Evolutionary conservation across 805 yeast genomes (phyloP).

Genomic region (Zygosaccharomyces siamensis): DNA sequence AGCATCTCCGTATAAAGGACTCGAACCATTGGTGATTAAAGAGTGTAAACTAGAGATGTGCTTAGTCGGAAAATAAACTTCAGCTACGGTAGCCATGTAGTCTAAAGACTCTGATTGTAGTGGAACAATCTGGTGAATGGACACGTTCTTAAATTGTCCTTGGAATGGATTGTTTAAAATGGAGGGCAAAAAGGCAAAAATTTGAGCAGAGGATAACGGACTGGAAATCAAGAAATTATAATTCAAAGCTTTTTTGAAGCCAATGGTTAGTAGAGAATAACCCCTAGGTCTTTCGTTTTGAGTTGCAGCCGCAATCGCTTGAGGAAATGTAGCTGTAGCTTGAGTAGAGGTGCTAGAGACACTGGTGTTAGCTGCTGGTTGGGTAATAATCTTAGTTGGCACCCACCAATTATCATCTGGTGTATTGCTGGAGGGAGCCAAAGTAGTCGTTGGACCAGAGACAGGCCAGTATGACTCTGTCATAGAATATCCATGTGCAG

Average conservation of each 20-base stretch:
- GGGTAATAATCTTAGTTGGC: conserved; percentile 79
- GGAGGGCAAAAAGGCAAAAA: conserved; percentile 64
- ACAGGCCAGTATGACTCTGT: conserved; percentile 9
- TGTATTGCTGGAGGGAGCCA: conserved; percentile 19
- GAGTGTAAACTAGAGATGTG: conserved; percentile 47
- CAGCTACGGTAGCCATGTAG: conserved; percentile 84
- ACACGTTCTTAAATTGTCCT: conserved; percentile 41
- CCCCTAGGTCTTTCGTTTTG: conserved; percentile 33
- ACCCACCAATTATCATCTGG: conserved; percentile 45
- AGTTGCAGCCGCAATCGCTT: conserved; percentile 37
- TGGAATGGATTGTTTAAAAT: conserved; percentile 62
- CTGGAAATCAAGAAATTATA: conserved; percentile 82
- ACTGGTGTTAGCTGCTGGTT: conserved; percentile 32
- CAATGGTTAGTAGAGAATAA: conserved; percentile 29
- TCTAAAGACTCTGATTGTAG: conserved; percentile 50
- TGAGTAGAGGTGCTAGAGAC: conserved; percentile 45
- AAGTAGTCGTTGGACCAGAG: background rate
- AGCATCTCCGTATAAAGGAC: conserved; percentile 57
- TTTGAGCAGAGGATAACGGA: conserved; percentile 79
- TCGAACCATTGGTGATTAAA: conserved; percentile 50
- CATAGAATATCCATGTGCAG: conserved; percentile 1
- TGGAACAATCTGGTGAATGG: conserved; percentile 71
- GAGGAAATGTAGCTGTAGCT: conserved; percentile 39
- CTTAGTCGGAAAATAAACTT: conserved; percentile 68
- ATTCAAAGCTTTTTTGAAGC: conserved; percentile 68